Evolutionary conservation across 78 protist genomes (phyloP), one percentile per base, ranked within the genome.

Genomic region (Protostelium mycophagum): DNA sequence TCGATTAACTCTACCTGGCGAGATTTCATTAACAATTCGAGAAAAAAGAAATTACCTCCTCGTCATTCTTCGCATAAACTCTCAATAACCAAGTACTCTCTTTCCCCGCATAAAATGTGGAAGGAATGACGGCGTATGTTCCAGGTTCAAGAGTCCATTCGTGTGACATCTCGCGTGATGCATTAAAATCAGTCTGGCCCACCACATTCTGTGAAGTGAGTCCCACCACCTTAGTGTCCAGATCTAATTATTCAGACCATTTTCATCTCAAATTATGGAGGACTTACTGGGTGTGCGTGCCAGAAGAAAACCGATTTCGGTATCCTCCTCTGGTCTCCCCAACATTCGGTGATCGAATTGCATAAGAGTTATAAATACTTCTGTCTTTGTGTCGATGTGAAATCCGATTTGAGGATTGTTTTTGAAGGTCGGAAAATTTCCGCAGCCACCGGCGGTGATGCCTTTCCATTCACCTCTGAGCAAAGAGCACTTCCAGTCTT

Each of bases 381-480:
- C 16, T 25, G 31, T 25, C 16, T 51, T 51, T 16, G 5, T 51
- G 16, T 51, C 73, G 31, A 51, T 5, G 16, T 51, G 73, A 16
- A 51, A 51, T 51, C 31, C 73, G 73, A 51, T 16, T 34, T 92
- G 94, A 29, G 91, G 83, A 83, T 92, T 92, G 83, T 88, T 89
- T 37, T 91, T 38, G 92, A 91, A 92, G 10, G 94, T 85, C 28
- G 90, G 89, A 63, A 90, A 92, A 83, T 92, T 92, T 16, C 89
- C 38, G 90, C 94, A 92, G 34, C 94, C 94, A 85, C 94, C 94
- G 31, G 91, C 91, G 23, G 85, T 63, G 28, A 1, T 28, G 1
- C 90, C 91, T 28, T 31, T 83, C 94, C 94, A 92, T 86, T 89
- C 91, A 23, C 91, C 94, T 35, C 35, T 83, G 16, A 85, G 38